Evolutionary conservation across 1,139 yeast genomes (phyloP).

Genomic region (Scheffersomyces quercinus): DNA sequence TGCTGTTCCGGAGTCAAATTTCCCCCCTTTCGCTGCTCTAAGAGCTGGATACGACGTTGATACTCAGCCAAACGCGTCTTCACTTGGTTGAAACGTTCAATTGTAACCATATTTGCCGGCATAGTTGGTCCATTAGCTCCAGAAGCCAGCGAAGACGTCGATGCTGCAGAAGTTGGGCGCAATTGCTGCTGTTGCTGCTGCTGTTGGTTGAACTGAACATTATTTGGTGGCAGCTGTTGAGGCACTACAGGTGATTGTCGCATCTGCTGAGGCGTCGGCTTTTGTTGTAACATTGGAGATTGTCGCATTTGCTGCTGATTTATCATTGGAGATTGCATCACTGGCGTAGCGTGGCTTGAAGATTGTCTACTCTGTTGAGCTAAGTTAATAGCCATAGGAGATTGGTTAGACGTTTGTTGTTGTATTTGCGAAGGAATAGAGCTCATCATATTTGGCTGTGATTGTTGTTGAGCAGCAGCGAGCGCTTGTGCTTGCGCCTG

Average conservation of each 20-base stretch:
- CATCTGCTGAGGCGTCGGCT: slow-evolving; percentile 3
- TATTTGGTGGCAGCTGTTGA: slow-evolving; percentile 1
- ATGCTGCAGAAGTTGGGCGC: neutral
- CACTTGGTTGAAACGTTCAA: slow-evolving; percentile 45
- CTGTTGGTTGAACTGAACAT: slow-evolving; percentile 7
- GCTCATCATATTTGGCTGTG: neutral
- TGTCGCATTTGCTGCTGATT: slow-evolving; percentile 8
- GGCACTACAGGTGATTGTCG: slow-evolving; percentile 1
- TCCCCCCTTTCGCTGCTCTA: slow-evolving; percentile 34
- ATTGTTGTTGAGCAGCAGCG: neutral
- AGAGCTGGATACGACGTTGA: slow-evolving; percentile 37
- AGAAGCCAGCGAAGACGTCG: neutral
- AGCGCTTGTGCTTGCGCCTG: slow-evolving; percentile 1
- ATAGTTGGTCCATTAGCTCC: slow-evolving; percentile 6
- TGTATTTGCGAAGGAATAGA: neutral
- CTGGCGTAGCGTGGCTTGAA: slow-evolving; percentile 13
- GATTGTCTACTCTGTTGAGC: slow-evolving; percentile 9
- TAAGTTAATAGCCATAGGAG: slow-evolving; percentile 1
- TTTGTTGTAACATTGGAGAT: slow-evolving; percentile 13
- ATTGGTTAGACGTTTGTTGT: neutral
- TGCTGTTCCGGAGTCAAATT: slow-evolving; percentile 31
- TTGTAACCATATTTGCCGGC: slow-evolving; percentile 33
- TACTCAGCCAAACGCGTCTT: slow-evolving; percentile 41
- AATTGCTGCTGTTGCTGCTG: slow-evolving; percentile 5
- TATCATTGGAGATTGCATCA: slow-evolving; percentile 10